Evolutionary conservation across 768 basidiomycete species (phyloP).

Genomic region (Boletus sp.): DNA sequence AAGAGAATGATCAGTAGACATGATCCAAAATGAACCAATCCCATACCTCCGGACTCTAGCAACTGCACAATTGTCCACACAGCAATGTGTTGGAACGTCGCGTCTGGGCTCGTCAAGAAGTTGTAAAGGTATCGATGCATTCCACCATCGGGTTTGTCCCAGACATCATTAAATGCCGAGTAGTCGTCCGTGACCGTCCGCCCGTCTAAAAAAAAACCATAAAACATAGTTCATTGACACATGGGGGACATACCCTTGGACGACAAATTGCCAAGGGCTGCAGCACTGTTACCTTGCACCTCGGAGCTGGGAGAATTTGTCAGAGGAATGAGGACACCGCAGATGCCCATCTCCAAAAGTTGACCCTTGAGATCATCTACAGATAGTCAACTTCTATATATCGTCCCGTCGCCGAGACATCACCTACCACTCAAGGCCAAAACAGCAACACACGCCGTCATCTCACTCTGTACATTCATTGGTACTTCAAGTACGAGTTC

Average conservation of each 20-base stretch:
- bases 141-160: conserved; percentile 97
- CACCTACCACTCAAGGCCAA: conserved; percentile 86
- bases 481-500: conserved; percentile 94
- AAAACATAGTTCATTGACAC: neutral
- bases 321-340: conserved; percentile 93
- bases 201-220: conserved; percentile 48
- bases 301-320: conserved; percentile 96
- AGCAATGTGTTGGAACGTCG: conserved; percentile 99
- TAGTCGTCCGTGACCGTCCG: conserved; percentile 82
- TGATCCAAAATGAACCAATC: neutral
- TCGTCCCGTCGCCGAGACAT: neutral
- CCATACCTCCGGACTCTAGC: conserved; percentile 86
- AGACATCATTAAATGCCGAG: conserved; percentile 94
- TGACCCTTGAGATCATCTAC: conserved; percentile 96
- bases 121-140: conserved; percentile 93
- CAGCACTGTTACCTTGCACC: conserved; percentile 98
- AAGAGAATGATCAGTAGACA: neutral
- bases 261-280: conserved; percentile 94
- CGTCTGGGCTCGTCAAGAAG: conserved; percentile 89
- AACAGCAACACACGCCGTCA: conserved; percentile 99
- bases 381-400: conserved; percentile 3
- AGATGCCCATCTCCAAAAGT: conserved; percentile 96
- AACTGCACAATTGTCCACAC: conserved; percentile 99
- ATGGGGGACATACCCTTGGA: conserved; percentile 69
- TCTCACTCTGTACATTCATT: conserved; percentile 96